Percentiles rank a stretch among this genome's conserved stretches.
phyloP scores from a whole-genome alignment of 2,329 filamentous ascomycete species.

The Colletotrichum scovillei region DNA sequence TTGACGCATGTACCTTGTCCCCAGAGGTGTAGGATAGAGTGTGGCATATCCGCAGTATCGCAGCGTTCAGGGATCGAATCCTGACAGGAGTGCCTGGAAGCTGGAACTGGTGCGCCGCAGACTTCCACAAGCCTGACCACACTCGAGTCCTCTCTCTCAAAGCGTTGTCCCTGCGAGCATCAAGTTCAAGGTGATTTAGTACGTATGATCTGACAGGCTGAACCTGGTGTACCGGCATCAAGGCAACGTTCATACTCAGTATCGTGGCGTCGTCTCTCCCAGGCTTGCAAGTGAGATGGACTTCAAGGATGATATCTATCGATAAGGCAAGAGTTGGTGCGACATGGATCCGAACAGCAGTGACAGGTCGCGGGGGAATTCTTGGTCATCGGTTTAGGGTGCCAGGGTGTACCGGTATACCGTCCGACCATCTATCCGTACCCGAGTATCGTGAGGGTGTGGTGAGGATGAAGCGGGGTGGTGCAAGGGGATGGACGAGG shows the following conservation, averaged over 20 bases:
- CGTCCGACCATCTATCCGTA: slow-evolving; percentile 4
- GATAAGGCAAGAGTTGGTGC: slow-evolving; percentile 15
- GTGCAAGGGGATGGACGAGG: slow-evolving; percentile 12
- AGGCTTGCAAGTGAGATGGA: background rate
- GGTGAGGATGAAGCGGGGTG: slow-evolving; percentile 26
- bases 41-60: slow-evolving; percentile 1
- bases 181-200: slow-evolving; percentile 5
- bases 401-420: background rate
- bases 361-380: slow-evolving; percentile 13
- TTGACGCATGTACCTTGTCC: slow-evolving; percentile 14
- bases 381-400: slow-evolving; percentile 3
- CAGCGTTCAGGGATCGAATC: slow-evolving; percentile 24
- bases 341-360: slow-evolving; percentile 4
- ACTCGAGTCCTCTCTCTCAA: slow-evolving; percentile 1
- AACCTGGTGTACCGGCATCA: slow-evolving; percentile 16
- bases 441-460: slow-evolving; percentile 24
- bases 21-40: slow-evolving; percentile 9
- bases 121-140: background rate
- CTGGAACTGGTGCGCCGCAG: slow-evolving; percentile 3
- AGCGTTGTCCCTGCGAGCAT: slow-evolving; percentile 28
- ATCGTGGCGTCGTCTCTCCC: background rate
- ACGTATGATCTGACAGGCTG: background rate
- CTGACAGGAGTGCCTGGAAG: background rate
- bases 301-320: slow-evolving; percentile 21
- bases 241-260: background rate